These are phyloP conservation scores for Lipomyces anomalus DNA, from an alignment of 805 yeast genomes.

Conservation along the genomic window DNA sequence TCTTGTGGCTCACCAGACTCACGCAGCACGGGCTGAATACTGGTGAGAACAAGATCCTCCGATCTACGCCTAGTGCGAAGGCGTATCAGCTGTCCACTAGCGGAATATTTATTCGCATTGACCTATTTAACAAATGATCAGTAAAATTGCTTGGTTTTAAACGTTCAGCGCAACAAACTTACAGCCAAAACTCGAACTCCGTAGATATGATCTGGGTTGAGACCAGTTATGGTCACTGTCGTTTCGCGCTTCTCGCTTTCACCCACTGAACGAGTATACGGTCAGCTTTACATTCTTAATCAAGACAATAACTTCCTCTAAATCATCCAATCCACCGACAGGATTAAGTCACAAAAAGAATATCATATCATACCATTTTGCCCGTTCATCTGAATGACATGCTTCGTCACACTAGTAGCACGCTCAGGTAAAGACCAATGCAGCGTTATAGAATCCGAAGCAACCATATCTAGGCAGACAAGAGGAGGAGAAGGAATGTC, in stretches of 20 bases:
- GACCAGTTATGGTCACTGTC: constrained; percentile 31
- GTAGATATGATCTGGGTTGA: constrained; percentile 33
- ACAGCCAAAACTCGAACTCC: constrained; percentile 33
- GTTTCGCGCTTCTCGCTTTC: constrained; percentile 35
- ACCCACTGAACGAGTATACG: constrained; percentile 11
- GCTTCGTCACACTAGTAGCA: constrained; percentile 29
- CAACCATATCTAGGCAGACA: constrained; percentile 31
- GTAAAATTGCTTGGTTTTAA: neutral
- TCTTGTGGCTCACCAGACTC: constrained; percentile 2
- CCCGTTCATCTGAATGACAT: constrained; percentile 34
- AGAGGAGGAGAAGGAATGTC: constrained; percentile 34
- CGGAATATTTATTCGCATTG: constrained; percentile 22
- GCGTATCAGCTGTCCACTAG: constrained; percentile 25
- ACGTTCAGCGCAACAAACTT: constrained; percentile 11
- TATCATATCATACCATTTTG: constrained; percentile 25
- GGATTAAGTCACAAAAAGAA: constrained; percentile 1
- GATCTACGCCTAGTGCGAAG: constrained; percentile 28
- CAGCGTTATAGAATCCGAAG: constrained; percentile 29
- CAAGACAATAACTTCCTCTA: neutral
- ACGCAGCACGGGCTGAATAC: constrained; percentile 18
- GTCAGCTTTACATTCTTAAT: neutral
- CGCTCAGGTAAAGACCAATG: constrained; percentile 35
- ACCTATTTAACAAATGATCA: constrained; percentile 9
- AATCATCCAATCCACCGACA: neutral
- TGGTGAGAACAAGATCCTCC: constrained; percentile 28